phyloP scores from a whole-genome alignment of 1,284 basidiomycete genomes.

The Irpex sp. region DNA sequence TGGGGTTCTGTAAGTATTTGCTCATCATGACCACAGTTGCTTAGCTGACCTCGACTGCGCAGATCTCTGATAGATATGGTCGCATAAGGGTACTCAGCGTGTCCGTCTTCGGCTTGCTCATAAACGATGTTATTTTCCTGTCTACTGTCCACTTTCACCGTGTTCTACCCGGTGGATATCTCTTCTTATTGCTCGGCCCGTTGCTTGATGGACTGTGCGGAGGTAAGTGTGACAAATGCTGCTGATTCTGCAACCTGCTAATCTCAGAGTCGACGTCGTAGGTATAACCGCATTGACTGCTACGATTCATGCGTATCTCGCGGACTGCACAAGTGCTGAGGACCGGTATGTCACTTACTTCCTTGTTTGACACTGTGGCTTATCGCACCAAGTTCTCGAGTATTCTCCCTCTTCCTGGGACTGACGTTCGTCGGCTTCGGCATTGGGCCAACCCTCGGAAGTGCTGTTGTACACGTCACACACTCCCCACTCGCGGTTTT shows the following conservation, averaged over 20 bases:
- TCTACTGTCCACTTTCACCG: constrained; percentile 59
- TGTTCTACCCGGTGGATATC: constrained; percentile 74
- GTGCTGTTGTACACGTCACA: constrained; percentile 58
- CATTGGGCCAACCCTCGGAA: constrained; percentile 71
- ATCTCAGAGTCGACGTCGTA: constrained; percentile 20
- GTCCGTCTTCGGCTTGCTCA: constrained; percentile 59
- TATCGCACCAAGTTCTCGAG: constrained; percentile 39
- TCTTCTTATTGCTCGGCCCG: constrained; percentile 76
- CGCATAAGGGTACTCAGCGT: constrained; percentile 66
- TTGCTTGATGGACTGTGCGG: constrained; percentile 77
- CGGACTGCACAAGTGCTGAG: constrained; percentile 52
- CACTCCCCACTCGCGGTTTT: constrained; percentile 65
- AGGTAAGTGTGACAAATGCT: constrained; percentile 37
- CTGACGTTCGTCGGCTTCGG: constrained; percentile 65
- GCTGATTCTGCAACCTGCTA: not conserved
- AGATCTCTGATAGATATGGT: constrained; percentile 81
- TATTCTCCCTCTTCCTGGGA: constrained; percentile 62
- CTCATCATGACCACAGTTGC: not conserved
- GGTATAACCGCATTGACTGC: constrained; percentile 48
- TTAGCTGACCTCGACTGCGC: not conserved
- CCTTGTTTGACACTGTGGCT: not conserved
- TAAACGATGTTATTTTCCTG: constrained; percentile 67
- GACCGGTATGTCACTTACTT: constrained; percentile 34
- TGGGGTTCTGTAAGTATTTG: constrained; percentile 69
- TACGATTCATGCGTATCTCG: constrained; percentile 58